Conservation (phyloP, 2,329 filamentous ascomycete genomes). For the Scedosporium apiospermum region DNA sequence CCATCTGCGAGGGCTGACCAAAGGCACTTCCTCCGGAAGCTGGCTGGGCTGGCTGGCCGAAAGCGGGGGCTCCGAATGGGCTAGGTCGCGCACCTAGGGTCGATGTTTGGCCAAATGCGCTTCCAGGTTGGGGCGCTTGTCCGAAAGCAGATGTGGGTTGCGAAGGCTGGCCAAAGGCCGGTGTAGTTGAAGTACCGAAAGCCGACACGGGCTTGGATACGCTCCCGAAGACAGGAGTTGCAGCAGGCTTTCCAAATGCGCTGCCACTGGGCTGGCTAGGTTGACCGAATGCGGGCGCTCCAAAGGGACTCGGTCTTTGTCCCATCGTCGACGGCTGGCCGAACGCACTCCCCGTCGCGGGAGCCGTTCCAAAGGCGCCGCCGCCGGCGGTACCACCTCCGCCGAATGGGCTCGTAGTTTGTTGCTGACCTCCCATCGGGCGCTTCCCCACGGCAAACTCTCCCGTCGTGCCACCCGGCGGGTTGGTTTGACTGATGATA, state of each 20-base stretch:
- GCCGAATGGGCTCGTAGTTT: slow-evolving; percentile 32
- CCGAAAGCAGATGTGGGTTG: slow-evolving; percentile 17
- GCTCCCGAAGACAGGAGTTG: slow-evolving; percentile 4
- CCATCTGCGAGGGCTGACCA: slow-evolving; percentile 12
- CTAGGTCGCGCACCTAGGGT: background rate
- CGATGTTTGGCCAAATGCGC: slow-evolving; percentile 10
- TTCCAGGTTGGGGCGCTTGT: slow-evolving; percentile 13
- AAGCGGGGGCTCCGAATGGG: slow-evolving; percentile 7
- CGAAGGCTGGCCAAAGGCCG: slow-evolving; percentile 17
- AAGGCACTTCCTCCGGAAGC: slow-evolving; percentile 8
- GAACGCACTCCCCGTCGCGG: slow-evolving; percentile 21
- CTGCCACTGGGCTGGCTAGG: background rate
- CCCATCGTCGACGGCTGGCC: slow-evolving; percentile 21
- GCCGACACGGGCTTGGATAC: slow-evolving; percentile 16
- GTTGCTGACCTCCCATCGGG: slow-evolving; percentile 16
- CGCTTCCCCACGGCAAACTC: slow-evolving; percentile 29
- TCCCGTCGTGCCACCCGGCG: slow-evolving; percentile 32
- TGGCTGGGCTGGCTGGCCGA: background rate
- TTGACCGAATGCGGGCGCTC: slow-evolving; percentile 17
- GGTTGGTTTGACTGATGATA: slow-evolving; percentile 39
- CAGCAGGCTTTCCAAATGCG: slow-evolving; percentile 14
- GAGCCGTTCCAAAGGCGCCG: slow-evolving; percentile 25
- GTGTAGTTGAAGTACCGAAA: background rate
- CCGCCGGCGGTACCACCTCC: slow-evolving; percentile 12
- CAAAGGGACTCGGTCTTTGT: slow-evolving; percentile 16